Evolutionary conservation across 345 rosid genomes (phyloP).

Genomic region (Linum lewisii): DNA sequence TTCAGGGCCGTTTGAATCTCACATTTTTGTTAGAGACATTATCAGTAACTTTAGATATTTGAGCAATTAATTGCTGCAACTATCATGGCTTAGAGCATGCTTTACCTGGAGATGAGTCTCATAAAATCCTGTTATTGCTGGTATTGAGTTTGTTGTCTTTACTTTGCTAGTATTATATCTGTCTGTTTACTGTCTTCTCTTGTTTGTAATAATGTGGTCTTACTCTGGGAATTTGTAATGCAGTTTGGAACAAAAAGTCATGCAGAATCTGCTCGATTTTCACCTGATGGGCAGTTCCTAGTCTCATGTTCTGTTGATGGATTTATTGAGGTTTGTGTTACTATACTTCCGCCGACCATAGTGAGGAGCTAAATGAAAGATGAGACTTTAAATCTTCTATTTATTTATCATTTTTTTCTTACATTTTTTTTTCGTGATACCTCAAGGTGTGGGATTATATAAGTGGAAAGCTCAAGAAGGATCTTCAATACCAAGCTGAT

Average conservation of each 20-base stretch:
- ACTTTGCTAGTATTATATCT: neutral
- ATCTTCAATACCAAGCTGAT: conserved; percentile 95
- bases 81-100: neutral
- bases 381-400: neutral
- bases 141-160: neutral
- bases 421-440: conserved; percentile 15
- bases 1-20: neutral
- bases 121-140: neutral
- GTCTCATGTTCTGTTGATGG: conserved; percentile 96
- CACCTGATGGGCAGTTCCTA: conserved; percentile 97
- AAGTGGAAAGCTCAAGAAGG: conserved; percentile 97
- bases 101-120: neutral
- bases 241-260: conserved; percentile 95
- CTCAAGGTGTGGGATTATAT: conserved; percentile 92
- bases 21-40: no score
- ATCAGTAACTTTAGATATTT: no score
- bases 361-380: conserved; percentile 7
- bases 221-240: conserved; percentile 17
- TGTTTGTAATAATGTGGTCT: conserved; percentile 5
- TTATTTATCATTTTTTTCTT: neutral
- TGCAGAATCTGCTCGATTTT: conserved; percentile 91
- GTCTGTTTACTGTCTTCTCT: neutral
- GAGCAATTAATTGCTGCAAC: neutral
- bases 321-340: conserved; percentile 65
- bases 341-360: conserved; percentile 2